Base-by-base conservation (phyloP, 345 rosid species). In the Trapa incisa region DNA sequence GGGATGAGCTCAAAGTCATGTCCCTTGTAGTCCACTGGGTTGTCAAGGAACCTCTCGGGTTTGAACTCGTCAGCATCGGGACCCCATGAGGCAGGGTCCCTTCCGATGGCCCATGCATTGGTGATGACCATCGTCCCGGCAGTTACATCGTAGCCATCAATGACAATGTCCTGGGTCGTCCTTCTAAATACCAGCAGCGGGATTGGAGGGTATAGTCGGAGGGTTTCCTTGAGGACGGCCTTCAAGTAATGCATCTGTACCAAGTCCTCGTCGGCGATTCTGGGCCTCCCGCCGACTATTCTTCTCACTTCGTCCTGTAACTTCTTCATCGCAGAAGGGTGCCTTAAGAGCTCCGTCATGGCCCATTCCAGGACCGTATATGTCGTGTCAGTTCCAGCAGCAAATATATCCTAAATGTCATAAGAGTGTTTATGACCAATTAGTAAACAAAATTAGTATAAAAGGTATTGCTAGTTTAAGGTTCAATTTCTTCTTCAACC, bases 211-310 rank as follows among this genome's bases (percentile, higher is more conserved):
- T 79, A 65, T 13, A 79, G 45, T 0, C 83, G 74, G 5, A 77
- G 83, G 50, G 79, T 68, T 47, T 79, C 83, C 39, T 79, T 82
- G 67, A 82, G 32, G 13, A 77, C 75, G 1, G 86, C 86, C 50
- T 61, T 74, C 5, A 82, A 37, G 71, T 77, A 79, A 4, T 12
- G 47, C 70, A 79, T 63, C 63, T 63, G 67, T 9, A 67, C 67
- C 16, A 71, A 12, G 50, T 77, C 78, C 0, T 16, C 53, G 1
- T 73, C 74, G 32, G 54, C 53, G 41, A 75, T 57, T 0, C 12
- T 1, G 3, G 32, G 3, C 67, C 69, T 72, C 50, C 47, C 36
- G 0, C 12, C n/a, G 2, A 61, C 47, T 2, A 79, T 50, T 43
- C 37, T 0, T 42, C 78, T 61, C 0, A 82, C 36, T 47, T 79